phyloP scores from a whole-genome alignment of 83 land plant genomes.

The Picea abies region DNA sequence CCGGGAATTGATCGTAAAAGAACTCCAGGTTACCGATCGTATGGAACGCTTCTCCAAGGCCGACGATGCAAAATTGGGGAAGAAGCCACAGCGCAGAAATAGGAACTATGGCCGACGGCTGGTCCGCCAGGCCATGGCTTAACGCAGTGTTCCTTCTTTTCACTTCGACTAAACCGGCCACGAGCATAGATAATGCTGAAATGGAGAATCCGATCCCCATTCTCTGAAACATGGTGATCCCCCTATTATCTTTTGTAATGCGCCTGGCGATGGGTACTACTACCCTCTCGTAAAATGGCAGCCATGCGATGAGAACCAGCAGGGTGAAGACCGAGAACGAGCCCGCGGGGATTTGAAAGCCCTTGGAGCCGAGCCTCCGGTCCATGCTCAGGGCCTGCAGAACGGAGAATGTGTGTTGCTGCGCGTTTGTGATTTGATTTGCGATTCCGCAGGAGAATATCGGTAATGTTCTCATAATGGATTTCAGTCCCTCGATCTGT shows the following conservation, averaged over 20 bases:
- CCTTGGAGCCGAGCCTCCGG: slow-evolving; percentile 3
- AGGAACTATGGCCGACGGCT: not conserved
- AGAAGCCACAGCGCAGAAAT: slow-evolving; percentile 59
- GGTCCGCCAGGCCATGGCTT: slow-evolving; percentile 12
- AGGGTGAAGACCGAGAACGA: slow-evolving; percentile 20
- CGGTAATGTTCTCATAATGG: slow-evolving; percentile 32
- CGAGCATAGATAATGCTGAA: no score
- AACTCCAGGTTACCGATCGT: slow-evolving; percentile 76
- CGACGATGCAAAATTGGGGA: slow-evolving; percentile 69
- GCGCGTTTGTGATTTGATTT: slow-evolving; percentile 18
- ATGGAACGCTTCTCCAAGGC: slow-evolving; percentile 73
- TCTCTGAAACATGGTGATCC: no score
- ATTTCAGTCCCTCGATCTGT: slow-evolving; percentile 44
- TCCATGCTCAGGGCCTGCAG: slow-evolving; percentile 21
- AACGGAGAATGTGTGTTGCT: not conserved
- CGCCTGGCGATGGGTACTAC: slow-evolving; percentile 39
- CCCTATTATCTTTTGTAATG: slow-evolving; percentile 24
- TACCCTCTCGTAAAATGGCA: slow-evolving; percentile 47
- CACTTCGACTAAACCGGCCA: no score
- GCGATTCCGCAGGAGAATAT: slow-evolving; percentile 42
- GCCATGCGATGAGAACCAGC: slow-evolving; percentile 17
- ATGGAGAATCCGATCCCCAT: no score
- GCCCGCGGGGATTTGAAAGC: slow-evolving; percentile 21
- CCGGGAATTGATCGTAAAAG: slow-evolving; percentile 80
- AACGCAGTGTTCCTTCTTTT: no score